Evolutionary conservation across 352 stramenopile species (phyloP).

Genomic region (Globisporangium polare): DNA sequence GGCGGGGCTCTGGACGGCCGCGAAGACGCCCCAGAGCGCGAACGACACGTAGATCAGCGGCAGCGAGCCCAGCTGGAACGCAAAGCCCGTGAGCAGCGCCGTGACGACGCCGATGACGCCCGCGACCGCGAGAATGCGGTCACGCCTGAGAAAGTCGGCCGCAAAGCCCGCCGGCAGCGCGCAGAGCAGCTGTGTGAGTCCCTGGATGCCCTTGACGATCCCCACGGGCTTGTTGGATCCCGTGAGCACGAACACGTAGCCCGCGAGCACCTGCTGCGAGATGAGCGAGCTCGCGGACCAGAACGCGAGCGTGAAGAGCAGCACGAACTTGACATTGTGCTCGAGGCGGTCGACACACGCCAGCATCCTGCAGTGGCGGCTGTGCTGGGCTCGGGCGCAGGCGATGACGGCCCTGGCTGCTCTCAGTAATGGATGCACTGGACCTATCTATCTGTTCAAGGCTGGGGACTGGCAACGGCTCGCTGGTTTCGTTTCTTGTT

Average conservation of each 20-base stretch:
- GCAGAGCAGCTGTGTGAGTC: conserved; percentile 48
- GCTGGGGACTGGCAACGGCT: not conserved
- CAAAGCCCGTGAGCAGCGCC: conserved; percentile 37
- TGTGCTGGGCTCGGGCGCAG: no score
- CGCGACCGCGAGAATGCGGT: conserved; percentile 39
- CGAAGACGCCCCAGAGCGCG: conserved; percentile 76
- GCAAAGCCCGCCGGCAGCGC: conserved; percentile 50
- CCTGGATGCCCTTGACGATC: conserved; percentile 42
- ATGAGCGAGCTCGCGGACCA: conserved; percentile 59
- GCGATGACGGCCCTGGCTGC: no score
- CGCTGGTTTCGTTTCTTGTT: not conserved
- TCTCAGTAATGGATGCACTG: no score
- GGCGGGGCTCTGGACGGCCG: conserved; percentile 65
- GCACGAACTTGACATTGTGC: conserved; percentile 68
- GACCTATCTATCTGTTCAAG: no score
- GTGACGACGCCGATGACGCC: conserved; percentile 33
- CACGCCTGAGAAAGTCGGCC: conserved; percentile 50
- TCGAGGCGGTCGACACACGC: conserved; percentile 22
- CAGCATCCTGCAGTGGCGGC: not conserved
- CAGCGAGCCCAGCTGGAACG: conserved; percentile 41
- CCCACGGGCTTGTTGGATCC: conserved; percentile 41
- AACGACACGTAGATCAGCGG: conserved; percentile 61
- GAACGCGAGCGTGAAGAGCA: conserved; percentile 69
- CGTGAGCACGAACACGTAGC: conserved; percentile 59
- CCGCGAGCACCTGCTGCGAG: conserved; percentile 48